Base-by-base conservation (phyloP, 306 rosid genomes). In the Prinsepia uniflora region DNA sequence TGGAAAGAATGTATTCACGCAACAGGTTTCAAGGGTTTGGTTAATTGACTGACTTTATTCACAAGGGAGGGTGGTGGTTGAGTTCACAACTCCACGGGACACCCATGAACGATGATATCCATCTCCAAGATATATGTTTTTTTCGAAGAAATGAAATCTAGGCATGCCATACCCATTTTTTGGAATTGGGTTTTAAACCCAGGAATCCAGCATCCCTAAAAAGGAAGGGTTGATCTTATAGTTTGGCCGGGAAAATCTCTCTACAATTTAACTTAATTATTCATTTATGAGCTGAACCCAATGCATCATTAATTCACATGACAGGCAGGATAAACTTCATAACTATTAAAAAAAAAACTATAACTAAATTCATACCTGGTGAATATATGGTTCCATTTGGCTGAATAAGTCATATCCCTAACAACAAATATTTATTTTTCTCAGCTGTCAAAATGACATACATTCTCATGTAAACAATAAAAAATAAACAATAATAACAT, bases 361-460 rank as follows among this genome's bases (percentile, higher is more conserved):
- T 30, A 30, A 30, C 36, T 63, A 53, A 60, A 75, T 57, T 72
- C 34, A 56, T 87, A 94, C 99, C 99, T 94, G 96, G 80, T 94
- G 97, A 85, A 94, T 91, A 75, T 87, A 94, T 18, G 99, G 97
- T 75, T 94, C 99, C 99, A 94, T 79, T 81, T 87, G 92, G 82
- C 91, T 88, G 43, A 94, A 71, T 70, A 94, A 86, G 66, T 94
- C 99, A 59, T 80, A 82, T 53, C 97, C 99, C 99, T 94, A 74
- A 79, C 73, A 6, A 24, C 11, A 67, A 61, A 56, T 56, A 81
- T 65, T 48, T n/a, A 39, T 43, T 68, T 71, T 61, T 36, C 79
- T 75, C 66, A 84, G 79, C 48, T 42, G 63, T 80, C 41, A 55
- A 68, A 49, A 43, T 22, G 67, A 52, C 66, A 78, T 63, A 50